phyloP scores from a whole-genome alignment of 306 rosid genomes.

The Cicer pinnatifidum region DNA sequence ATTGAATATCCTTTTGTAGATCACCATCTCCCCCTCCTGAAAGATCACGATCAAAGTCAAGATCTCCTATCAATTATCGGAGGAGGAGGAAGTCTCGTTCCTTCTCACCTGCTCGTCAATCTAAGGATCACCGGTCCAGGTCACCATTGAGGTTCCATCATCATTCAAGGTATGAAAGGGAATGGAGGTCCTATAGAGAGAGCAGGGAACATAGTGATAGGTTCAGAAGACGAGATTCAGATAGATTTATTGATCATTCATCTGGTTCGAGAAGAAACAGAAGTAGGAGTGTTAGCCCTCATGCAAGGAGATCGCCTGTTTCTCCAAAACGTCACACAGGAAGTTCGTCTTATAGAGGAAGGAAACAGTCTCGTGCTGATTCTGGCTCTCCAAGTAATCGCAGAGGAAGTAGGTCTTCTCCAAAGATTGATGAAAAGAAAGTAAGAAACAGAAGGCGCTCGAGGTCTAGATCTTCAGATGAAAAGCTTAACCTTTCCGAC shows the following conservation, averaged over 20 bases:
- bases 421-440: slow-evolving; percentile 66
- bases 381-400: slow-evolving; percentile 69
- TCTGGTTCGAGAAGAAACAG: slow-evolving; percentile 65
- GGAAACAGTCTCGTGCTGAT: slow-evolving; percentile 59
- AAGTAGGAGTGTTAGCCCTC: slow-evolving; percentile 81
- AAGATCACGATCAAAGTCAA: slow-evolving; percentile 77
- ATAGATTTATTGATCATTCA: slow-evolving; percentile 63
- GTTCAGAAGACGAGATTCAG: slow-evolving; percentile 71
- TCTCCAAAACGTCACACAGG: slow-evolving; percentile 74
- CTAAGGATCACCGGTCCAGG: slow-evolving; percentile 73
- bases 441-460: slow-evolving; percentile 69
- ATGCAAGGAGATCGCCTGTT: slow-evolving; percentile 62
- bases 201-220: slow-evolving; percentile 67
- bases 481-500: slow-evolving; percentile 48
- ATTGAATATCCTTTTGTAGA: slow-evolving; percentile 51
- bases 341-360: slow-evolving; percentile 69
- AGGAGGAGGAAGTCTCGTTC: slow-evolving; percentile 84
- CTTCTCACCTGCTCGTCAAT: slow-evolving; percentile 74
- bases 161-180: slow-evolving; percentile 62
- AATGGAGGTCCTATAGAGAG: slow-evolving; percentile 66
- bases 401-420: slow-evolving; percentile 70
- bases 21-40: slow-evolving; percentile 73
- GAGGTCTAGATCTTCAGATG: slow-evolving; percentile 74
- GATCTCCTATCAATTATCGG: slow-evolving; percentile 75
- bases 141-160: slow-evolving; percentile 77